Evolutionary conservation across 352 stramenopile species (phyloP).

Genomic region (Pythium plurisporium): DNA sequence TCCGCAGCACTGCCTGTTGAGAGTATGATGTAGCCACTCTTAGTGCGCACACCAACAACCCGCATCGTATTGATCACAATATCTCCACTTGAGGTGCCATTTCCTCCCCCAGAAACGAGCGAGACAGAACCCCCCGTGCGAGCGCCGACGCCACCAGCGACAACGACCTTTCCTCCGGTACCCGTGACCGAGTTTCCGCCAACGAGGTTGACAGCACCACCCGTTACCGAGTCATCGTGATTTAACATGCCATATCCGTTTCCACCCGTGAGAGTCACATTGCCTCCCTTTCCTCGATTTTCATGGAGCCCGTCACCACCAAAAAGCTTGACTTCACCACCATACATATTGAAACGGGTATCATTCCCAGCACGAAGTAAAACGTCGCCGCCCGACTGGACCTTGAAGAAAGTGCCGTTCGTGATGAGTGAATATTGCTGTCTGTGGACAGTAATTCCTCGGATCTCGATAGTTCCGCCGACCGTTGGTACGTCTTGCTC

Average conservation of each 20-base stretch:
- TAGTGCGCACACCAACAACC: slow-evolving; percentile 27
- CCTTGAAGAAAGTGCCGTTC: slow-evolving; percentile 31
- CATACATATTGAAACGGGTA: slow-evolving; percentile 64
- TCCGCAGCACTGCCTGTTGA: slow-evolving; percentile 26
- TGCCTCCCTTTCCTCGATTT: slow-evolving; percentile 76
- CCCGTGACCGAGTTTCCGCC: slow-evolving; percentile 63
- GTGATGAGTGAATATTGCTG: slow-evolving; percentile 36
- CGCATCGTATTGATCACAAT: slow-evolving; percentile 17
- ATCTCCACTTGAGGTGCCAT: slow-evolving; percentile 42
- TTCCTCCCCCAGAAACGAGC: slow-evolving; percentile 36
- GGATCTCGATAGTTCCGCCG: slow-evolving; percentile 31
- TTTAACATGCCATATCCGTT: slow-evolving; percentile 59
- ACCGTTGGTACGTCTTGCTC: slow-evolving; percentile 41
- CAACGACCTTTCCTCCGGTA: slow-evolving; percentile 51
- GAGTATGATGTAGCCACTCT: slow-evolving; percentile 30
- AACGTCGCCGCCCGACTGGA: slow-evolving; percentile 52
- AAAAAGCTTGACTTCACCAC: slow-evolving; percentile 41
- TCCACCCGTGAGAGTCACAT: slow-evolving; percentile 66
- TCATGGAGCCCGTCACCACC: slow-evolving; percentile 68
- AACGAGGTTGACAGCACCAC: slow-evolving; percentile 59
- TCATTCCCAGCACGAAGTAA: slow-evolving; percentile 57
- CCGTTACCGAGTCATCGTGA: slow-evolving; percentile 69
- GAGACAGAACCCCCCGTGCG: slow-evolving; percentile 49
- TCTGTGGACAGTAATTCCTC: slow-evolving; percentile 31
- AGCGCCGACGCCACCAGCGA: slow-evolving; percentile 39